phyloP scores from a whole-genome alignment of 768 basidiomycete genomes.

The Mycena floridula region DNA sequence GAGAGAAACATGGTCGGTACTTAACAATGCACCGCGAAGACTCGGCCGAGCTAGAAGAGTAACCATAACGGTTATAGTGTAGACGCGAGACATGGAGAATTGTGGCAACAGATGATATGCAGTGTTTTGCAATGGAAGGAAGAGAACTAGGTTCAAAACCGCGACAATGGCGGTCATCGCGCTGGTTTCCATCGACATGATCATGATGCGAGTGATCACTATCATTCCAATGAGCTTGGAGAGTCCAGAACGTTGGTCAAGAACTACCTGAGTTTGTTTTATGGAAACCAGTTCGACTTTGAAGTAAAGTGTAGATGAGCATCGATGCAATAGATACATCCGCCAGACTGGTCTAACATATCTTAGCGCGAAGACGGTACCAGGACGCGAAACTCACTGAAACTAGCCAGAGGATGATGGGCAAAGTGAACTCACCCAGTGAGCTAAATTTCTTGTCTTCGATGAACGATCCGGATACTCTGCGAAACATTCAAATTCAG shows the following conservation, averaged over 20 bases:
- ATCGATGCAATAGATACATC: conserved; percentile 6
- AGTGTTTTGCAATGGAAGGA: not conserved
- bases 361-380: not conserved
- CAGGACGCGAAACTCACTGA: not conserved
- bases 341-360: conserved; percentile 5
- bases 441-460: not conserved
- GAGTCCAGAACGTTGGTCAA: not conserved
- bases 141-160: not conserved
- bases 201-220: conserved; percentile 4
- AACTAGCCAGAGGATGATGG: conserved; percentile 2
- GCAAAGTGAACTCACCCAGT: not conserved
- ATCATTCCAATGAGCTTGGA: not conserved
- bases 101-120: conserved; percentile 7
- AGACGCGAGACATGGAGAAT: conserved; percentile 7
- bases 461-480: conserved; percentile 1
- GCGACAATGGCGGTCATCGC: conserved; percentile 1
- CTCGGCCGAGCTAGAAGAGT: conserved; percentile 5
- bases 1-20: not conserved
- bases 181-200: conserved; percentile 2
- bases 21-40: not conserved
- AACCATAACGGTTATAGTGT: conserved; percentile 8
- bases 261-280: conserved; percentile 1
- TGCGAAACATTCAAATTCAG: too few relatives aligned
- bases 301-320: not conserved
- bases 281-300: not conserved